Base-by-base conservation (phyloP, 192 early-diverging fungal genomes). In the Gonapodya prolifera region DNA sequence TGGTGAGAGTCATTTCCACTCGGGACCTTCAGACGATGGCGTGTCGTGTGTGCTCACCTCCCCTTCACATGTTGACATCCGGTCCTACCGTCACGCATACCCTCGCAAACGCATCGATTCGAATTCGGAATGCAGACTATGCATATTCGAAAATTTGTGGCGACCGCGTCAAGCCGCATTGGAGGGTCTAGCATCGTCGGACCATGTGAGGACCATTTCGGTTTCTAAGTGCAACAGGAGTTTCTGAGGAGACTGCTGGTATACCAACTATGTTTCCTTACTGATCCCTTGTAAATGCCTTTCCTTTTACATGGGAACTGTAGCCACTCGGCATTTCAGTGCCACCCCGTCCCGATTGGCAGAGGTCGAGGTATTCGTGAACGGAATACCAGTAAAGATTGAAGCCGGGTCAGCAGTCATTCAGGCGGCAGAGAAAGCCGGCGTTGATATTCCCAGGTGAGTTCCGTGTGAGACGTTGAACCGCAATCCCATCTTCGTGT, bases 371-470 rank as follows among this genome's bases (percentile, higher is more conserved):
- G 87, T 93, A 80, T 95, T 95, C 84, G 89, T 99, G 69, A 92
- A 99, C 84, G 93, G 93, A 77, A 93, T 93, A 84, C 82, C 94
- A 1, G 91, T 99, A 31, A 89, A 87, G 86, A 89, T 98, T 70
- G 96, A 98, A 80, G 87, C 90, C 79, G 97, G 97, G 33, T 87
- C 93, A 33, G 95, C 97, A 33, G 86, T 97, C 45, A 99, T 99
- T 85, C 97, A 99, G 87, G 97, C 97, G 30, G 96, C 95, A 79
- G 97, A 99, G 77, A 91, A 94, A 84, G 95, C 93, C 36, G 96
- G 96, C 31, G 94, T 93, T 77, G 92, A 92, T 78, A 93, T 95
- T 81, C 94, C 93, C 8, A 73, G 71, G 71, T 30, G 70, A 86
- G 91, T 35, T 91, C 91, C 82, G 89, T 87, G 79, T 91, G 89